Percentiles rank a stretch among this genome's conserved stretches.
These are phyloP conservation scores for Marasmius fiardii DNA, from an alignment of 1,284 basidiomycete genomes.

Conservation along the genomic window DNA sequence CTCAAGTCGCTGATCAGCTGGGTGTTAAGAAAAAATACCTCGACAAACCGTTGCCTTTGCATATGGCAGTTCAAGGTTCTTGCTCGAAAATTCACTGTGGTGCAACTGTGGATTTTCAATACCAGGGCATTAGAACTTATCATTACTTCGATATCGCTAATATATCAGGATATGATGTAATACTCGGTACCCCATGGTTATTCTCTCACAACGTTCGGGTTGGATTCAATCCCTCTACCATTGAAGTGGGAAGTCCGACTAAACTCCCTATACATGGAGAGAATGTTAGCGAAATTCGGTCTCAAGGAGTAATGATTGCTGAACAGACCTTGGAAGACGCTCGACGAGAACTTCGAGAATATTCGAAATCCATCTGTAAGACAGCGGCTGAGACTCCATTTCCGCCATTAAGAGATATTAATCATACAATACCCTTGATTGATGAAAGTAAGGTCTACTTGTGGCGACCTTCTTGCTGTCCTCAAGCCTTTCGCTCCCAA, in stretches of 20 bases:
- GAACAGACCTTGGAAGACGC: slow-evolving; percentile 16
- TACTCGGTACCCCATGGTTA: slow-evolving; percentile 29
- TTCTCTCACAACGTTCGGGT: slow-evolving; percentile 23
- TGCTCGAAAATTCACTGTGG: slow-evolving; percentile 15
- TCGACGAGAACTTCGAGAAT: slow-evolving; percentile 14
- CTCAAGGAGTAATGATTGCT: slow-evolving; percentile 12
- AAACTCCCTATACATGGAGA: slow-evolving; percentile 19
- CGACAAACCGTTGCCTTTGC: slow-evolving; percentile 22
- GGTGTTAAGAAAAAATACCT: slow-evolving; percentile 16
- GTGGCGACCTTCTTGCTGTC: slow-evolving; percentile 25
- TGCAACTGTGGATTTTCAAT: slow-evolving; percentile 12
- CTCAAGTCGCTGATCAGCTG: slow-evolving; percentile 27
- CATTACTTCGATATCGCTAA: slow-evolving; percentile 26
- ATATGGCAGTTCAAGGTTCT: slow-evolving; percentile 29
- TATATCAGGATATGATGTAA: slow-evolving; percentile 28
- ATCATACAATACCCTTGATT: slow-evolving; percentile 31
- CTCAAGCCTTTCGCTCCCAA: slow-evolving; percentile 22
- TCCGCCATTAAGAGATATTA: slow-evolving; percentile 28
- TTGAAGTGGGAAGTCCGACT: slow-evolving; percentile 18
- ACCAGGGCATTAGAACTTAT: slow-evolving; percentile 12
- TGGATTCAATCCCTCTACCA: slow-evolving; percentile 14
- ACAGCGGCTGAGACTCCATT: slow-evolving; percentile 22
- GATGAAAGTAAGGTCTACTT: slow-evolving; percentile 25
- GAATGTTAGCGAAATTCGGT: slow-evolving; percentile 17
- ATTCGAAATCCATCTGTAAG: slow-evolving; percentile 23